Conservation (phyloP, 1,139 yeast genomes). For the Kodamaea arcana region DNA sequence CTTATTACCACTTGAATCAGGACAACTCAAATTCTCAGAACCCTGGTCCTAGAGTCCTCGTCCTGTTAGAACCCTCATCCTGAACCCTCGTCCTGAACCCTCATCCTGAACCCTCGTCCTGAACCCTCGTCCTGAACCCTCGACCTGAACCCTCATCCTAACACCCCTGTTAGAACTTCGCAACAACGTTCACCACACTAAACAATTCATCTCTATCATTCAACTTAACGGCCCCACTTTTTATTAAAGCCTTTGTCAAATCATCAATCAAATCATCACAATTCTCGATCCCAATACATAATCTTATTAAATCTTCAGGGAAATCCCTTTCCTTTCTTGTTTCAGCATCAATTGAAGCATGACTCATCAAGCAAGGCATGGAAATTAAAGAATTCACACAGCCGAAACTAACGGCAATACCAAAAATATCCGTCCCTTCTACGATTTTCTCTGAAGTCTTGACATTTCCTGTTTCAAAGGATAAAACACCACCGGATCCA, state of each 20-base stretch:
- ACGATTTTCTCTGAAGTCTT: conserved; percentile 68
- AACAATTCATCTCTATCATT: conserved; percentile 42
- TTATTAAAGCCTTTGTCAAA: conserved; percentile 62
- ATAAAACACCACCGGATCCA: conserved; percentile 87
- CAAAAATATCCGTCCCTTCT: conserved; percentile 71
- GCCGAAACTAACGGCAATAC: conserved; percentile 91
- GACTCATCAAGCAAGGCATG: conserved; percentile 94
- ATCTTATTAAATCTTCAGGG: conserved; percentile 86
- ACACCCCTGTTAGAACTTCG: conserved; percentile 40
- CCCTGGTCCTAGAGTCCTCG: too few relatives aligned
- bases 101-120: too few relatives aligned
- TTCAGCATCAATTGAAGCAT: conserved; percentile 89
- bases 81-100: too few relatives aligned
- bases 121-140: too few relatives aligned
- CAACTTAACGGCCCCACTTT: conserved; percentile 56
- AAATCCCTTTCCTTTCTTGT: conserved; percentile 82
- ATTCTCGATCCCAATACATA: conserved; percentile 85
- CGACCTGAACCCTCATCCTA: too few relatives aligned
- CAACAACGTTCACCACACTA: conserved; percentile 39
- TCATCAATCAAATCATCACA: conserved; percentile 66
- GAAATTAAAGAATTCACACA: conserved; percentile 89
- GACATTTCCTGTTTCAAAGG: conserved; percentile 81
- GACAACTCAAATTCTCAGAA: too few relatives aligned
- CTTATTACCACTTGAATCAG: too few relatives aligned
- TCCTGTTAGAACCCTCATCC: too few relatives aligned